These are phyloP conservation scores for Lachnellula arida DNA, from an alignment of 2,329 filamentous ascomycete species.

Conservation along the genomic window DNA sequence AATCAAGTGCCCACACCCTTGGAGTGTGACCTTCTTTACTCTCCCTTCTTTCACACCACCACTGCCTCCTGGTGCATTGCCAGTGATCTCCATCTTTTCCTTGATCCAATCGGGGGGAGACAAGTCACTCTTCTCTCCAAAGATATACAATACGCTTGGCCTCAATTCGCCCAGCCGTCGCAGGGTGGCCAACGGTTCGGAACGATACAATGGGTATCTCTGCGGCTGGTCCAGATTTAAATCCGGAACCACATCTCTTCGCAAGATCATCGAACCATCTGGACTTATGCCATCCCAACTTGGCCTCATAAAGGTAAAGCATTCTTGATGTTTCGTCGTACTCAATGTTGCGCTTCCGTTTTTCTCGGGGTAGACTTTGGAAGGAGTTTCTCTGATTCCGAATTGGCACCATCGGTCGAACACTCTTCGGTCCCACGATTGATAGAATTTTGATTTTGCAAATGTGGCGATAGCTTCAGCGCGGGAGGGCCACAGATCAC, in stretches of 20 bases:
- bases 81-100: constrained; percentile 61
- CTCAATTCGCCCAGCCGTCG: constrained; percentile 54
- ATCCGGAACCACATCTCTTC: constrained; percentile 44
- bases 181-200: constrained; percentile 56
- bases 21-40: constrained; percentile 61
- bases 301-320: constrained; percentile 69
- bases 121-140: constrained; percentile 56
- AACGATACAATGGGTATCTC: constrained; percentile 57
- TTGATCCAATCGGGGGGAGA: constrained; percentile 45
- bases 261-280: constrained; percentile 35
- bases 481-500: constrained; percentile 78
- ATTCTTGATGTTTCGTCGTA: constrained; percentile 85
- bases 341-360: constrained; percentile 60
- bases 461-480: constrained; percentile 64
- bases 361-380: constrained; percentile 47
- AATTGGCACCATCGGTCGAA: constrained; percentile 67
- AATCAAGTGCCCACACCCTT: constrained; percentile 70
- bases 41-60: constrained; percentile 59
- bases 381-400: constrained; percentile 73
- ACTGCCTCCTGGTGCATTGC: constrained; percentile 61
- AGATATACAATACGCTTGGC: constrained; percentile 64
- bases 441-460: constrained; percentile 68
- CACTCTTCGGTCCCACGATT: constrained; percentile 75
- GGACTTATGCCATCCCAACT: constrained; percentile 40
- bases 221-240: constrained; percentile 22